Conservation (phyloP, 805 yeast species). For the Scheffersomyces stipitis region DNA sequence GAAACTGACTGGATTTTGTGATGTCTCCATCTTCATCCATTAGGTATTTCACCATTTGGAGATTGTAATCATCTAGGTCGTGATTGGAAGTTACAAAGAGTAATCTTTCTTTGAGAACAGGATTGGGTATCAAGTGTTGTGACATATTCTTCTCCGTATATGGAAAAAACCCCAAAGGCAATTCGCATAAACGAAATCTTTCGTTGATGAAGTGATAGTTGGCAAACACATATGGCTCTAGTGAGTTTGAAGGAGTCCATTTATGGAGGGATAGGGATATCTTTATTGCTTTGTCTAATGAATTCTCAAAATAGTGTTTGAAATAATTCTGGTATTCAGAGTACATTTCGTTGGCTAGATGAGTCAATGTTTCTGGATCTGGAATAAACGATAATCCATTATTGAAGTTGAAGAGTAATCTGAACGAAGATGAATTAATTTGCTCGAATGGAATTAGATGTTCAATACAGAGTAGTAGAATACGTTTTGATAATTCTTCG, state of each 20-base stretch:
- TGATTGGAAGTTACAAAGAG: conserved; percentile 21
- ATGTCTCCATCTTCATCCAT: conserved; percentile 6
- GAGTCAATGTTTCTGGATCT: conserved; percentile 13
- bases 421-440: conserved; percentile 13
- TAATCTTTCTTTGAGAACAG: conserved; percentile 15
- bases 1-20: conserved; percentile 8
- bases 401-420: conserved; percentile 9
- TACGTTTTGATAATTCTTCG: conserved; percentile 3
- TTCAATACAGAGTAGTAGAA: conserved; percentile 17
- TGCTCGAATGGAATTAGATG: conserved; percentile 21
- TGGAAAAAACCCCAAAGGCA: conserved; percentile 21
- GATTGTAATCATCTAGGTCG: conserved; percentile 14
- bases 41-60: conserved; percentile 17
- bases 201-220: conserved; percentile 19
- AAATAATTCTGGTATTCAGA: conserved; percentile 19
- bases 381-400: conserved; percentile 10
- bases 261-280: conserved; percentile 21
- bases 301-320: conserved; percentile 11
- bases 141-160: conserved; percentile 10
- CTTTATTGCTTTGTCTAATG: conserved; percentile 4
- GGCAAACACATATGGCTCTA: conserved; percentile 15
- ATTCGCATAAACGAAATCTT: conserved; percentile 14
- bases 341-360: conserved; percentile 18
- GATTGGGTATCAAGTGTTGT: conserved; percentile 10
- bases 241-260: conserved; percentile 13